phyloP scores from a whole-genome alignment of 305 asterid species.

The Plantago lanceolata region DNA sequence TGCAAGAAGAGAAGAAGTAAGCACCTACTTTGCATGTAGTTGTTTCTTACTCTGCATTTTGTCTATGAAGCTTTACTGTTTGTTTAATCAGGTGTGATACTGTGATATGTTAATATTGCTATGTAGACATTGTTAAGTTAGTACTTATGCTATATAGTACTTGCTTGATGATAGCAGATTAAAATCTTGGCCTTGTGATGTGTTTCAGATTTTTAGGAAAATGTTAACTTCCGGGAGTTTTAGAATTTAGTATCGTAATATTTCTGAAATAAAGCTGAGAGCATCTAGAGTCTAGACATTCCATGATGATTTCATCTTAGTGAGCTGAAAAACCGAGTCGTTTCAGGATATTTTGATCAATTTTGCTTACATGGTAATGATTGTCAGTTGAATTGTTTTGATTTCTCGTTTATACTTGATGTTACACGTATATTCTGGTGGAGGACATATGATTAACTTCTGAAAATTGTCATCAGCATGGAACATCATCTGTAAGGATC shows the following conservation, averaged over 20 bases:
- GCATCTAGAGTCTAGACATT: too few species aligned
- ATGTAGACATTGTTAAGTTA: not conserved
- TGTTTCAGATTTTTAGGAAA: too few species aligned
- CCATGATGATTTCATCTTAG: too few species aligned
- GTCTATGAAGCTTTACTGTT: not conserved
- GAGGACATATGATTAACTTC: constrained; percentile 15
- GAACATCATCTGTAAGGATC: constrained; percentile 9
- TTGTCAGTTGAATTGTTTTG: constrained; percentile 2
- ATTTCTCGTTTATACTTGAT: constrained; percentile 4
- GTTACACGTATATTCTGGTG: not conserved
- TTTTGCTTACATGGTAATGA: too few species aligned
- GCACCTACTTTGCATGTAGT: too few species aligned
- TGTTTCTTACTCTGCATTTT: not conserved
- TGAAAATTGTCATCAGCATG: constrained; percentile 22
- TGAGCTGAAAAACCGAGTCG: too few species aligned
- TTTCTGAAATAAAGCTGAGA: too few species aligned
- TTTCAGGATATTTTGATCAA: too few species aligned
- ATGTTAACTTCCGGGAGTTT: too few species aligned
- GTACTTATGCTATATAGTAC: not conserved
- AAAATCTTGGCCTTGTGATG: too few species aligned
- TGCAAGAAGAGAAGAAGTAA: constrained; percentile 21
- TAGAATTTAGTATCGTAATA: too few species aligned
- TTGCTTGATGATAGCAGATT: not conserved
- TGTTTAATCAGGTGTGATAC: not conserved
- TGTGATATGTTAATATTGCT: not conserved